These are phyloP conservation scores for Boechera stricta DNA, from an alignment of 345 rosid species.

Conservation along the genomic window DNA sequence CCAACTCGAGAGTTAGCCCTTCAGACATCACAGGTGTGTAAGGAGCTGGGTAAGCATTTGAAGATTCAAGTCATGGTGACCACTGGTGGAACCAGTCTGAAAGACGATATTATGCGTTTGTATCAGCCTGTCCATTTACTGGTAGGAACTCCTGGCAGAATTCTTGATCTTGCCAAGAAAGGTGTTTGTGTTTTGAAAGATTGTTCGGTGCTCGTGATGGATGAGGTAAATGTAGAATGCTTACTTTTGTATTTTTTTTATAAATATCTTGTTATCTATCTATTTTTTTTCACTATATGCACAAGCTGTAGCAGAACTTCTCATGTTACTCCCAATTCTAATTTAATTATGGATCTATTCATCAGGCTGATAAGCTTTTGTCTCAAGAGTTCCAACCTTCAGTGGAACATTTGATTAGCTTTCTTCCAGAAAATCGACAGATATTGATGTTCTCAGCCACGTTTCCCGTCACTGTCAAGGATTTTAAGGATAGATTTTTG, in stretches of 20 bases:
- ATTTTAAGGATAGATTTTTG: slow-evolving; percentile 81
- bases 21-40: slow-evolving; percentile 93
- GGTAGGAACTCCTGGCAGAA: slow-evolving; percentile 95
- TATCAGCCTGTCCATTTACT: slow-evolving; percentile 92
- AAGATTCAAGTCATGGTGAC: slow-evolving; percentile 93
- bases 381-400: slow-evolving; percentile 96
- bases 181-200: slow-evolving; percentile 88
- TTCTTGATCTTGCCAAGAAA: slow-evolving; percentile 87
- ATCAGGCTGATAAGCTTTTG: slow-evolving; percentile 89
- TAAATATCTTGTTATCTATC: neutral
- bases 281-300: slow-evolving; percentile 5
- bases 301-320: neutral
- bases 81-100: slow-evolving; percentile 92
- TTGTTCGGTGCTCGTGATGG: slow-evolving; percentile 91
- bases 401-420: slow-evolving; percentile 79
- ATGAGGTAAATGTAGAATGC: slow-evolving; percentile 61
- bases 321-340: slow-evolving; percentile 20
- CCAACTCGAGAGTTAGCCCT: slow-evolving; percentile 94
- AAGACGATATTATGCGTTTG: slow-evolving; percentile 95
- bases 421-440: slow-evolving; percentile 77
- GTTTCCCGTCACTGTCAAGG: slow-evolving; percentile 92
- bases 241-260: neutral
- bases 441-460: slow-evolving; percentile 94
- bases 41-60: slow-evolving; percentile 93
- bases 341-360: slow-evolving; percentile 39